Percentiles rank a stretch among this genome's conserved stretches.
Evolutionary conservation across 495 filamentous ascomycete species (phyloP).

Genomic region (Penicillium simplicissimum): DNA sequence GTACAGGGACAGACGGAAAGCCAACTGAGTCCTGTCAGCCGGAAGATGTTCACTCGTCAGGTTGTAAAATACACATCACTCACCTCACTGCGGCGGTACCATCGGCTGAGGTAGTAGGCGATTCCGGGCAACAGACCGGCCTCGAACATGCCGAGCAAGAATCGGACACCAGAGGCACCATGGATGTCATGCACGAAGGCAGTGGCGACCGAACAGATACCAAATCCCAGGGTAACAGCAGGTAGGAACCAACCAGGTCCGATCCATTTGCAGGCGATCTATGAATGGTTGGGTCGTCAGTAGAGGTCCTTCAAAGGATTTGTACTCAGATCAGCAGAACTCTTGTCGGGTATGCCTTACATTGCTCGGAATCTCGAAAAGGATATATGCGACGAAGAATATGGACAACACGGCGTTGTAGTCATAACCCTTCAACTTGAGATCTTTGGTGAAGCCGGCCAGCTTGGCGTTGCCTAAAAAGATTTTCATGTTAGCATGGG

Average conservation of each 20-base stretch:
- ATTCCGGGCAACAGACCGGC: conserved; percentile 73
- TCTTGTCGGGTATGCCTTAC: conserved; percentile 23
- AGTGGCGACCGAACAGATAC: conserved; percentile 48
- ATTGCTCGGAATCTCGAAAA: conserved; percentile 82
- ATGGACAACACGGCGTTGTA: conserved; percentile 68
- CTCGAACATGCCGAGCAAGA: conserved; percentile 65
- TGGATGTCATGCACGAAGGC: conserved; percentile 49
- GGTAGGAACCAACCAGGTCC: conserved; percentile 55
- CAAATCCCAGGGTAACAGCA: conserved; percentile 46
- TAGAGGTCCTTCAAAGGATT: neutral
- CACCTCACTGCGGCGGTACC: conserved; percentile 65
- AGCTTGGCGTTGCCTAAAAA: conserved; percentile 38
- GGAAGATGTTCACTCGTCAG: neutral
- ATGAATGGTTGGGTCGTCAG: neutral
- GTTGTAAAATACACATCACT: neutral
- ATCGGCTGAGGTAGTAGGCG: conserved; percentile 69
- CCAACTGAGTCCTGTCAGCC: conserved; percentile 31
- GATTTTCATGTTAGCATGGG: conserved; percentile 15
- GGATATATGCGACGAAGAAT: conserved; percentile 72
- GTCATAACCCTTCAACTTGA: conserved; percentile 55
- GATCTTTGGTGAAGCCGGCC: conserved; percentile 45
- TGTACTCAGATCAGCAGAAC: neutral
- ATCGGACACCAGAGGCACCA: conserved; percentile 47
- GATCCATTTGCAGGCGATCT: conserved; percentile 47
- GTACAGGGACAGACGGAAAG: conserved; percentile 57